Percentiles rank a stretch among this genome's conserved stretches.
Conservation (phyloP, 441 rosid genomes). For the Adansonia madagascariensis region DNA sequence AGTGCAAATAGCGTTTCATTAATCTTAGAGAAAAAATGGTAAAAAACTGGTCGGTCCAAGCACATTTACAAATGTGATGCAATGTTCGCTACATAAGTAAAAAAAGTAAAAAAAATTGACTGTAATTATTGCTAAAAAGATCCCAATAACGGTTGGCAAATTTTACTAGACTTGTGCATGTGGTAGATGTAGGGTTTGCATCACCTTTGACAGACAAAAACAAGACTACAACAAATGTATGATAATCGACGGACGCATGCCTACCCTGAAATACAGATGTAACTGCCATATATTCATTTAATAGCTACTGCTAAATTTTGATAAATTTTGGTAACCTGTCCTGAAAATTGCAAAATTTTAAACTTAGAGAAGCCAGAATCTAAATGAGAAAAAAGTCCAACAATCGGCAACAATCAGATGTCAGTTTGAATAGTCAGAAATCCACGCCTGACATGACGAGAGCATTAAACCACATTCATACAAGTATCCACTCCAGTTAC, state of each 20-base stretch:
- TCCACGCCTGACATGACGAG: neutral
- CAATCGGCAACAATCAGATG: neutral
- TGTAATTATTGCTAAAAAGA: conserved; percentile 3
- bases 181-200: neutral
- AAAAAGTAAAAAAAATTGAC: neutral
- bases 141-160: neutral
- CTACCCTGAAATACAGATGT: neutral
- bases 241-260: neutral
- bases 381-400: neutral
- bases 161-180: neutral
- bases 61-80: neutral
- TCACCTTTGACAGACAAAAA: conserved; percentile 14
- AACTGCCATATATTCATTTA: conserved; percentile 5
- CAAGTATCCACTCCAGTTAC: too few species aligned
- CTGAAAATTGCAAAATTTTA: neutral
- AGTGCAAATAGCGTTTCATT: neutral
- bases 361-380: neutral
- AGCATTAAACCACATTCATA: neutral
- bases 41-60: neutral
- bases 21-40: neutral
- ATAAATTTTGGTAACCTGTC: neutral
- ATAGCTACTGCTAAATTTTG: neutral
- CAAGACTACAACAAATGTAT: neutral
- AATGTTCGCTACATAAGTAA: neutral
- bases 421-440: neutral